Evolutionary conservation across 345 rosid genomes (phyloP).

Genomic region (Noccaea caerulescens): DNA sequence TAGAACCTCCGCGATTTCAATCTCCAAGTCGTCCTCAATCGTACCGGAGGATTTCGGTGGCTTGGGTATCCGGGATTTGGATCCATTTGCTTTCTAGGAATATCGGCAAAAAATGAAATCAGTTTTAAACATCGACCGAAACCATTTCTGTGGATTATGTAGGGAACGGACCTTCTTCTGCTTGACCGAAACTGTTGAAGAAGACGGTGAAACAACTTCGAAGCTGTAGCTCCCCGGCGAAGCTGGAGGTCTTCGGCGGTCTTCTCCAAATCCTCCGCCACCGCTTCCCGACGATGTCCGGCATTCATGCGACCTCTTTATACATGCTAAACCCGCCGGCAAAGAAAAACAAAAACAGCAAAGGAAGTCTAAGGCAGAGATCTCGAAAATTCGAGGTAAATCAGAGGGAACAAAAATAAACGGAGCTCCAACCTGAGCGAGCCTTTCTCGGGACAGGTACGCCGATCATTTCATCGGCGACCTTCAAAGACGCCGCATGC

Average conservation of each 20-base stretch:
- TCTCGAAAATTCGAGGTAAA: not conserved
- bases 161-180: slow-evolving; percentile 52
- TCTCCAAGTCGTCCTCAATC: slow-evolving; percentile 60
- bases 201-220: slow-evolving; percentile 51
- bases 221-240: slow-evolving; percentile 52
- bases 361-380: slow-evolving; percentile 2
- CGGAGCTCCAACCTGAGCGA: slow-evolving; percentile 54
- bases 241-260: slow-evolving; percentile 44
- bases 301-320: slow-evolving; percentile 61
- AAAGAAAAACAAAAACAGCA: not conserved
- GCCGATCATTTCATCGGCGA: slow-evolving; percentile 56
- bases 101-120: not conserved
- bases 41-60: slow-evolving; percentile 46
- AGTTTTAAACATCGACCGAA: slow-evolving; percentile 8
- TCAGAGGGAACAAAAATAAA: not conserved
- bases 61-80: slow-evolving; percentile 50
- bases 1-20: slow-evolving; percentile 69
- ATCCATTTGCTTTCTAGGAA: slow-evolving; percentile 46
- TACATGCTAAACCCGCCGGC: slow-evolving; percentile 47
- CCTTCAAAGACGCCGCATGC: slow-evolving; percentile 38
- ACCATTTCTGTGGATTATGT: not conserved
- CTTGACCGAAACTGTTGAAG: slow-evolving; percentile 51
- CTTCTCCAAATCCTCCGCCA: slow-evolving; percentile 49
- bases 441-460: slow-evolving; percentile 66
- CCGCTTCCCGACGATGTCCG: slow-evolving; percentile 54